Percentiles rank a stretch among this genome's conserved stretches.
Evolutionary conservation across 176 grass and related monocot species (phyloP).

Genomic region (Cenchrus fungigraminus): DNA sequence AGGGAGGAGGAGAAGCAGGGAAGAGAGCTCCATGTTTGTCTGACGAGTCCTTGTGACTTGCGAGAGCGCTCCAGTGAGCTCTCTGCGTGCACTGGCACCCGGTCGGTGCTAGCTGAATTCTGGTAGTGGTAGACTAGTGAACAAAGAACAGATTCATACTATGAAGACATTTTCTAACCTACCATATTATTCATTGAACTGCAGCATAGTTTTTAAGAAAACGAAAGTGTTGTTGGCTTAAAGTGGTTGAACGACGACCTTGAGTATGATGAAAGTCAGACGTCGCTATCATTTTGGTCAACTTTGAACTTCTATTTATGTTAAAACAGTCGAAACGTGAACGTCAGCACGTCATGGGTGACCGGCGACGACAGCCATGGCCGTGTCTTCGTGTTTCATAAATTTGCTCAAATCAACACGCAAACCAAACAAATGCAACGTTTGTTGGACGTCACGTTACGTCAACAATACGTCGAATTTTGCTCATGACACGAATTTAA

Average conservation of each 20-base stretch:
- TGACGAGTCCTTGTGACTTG: neutral
- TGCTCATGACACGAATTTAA: neutral
- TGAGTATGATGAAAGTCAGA: neutral
- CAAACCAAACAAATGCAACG: neutral
- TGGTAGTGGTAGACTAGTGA: neutral
- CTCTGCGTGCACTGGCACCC: neutral
- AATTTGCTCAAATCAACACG: neutral
- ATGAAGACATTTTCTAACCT: neutral
- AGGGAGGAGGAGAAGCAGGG: slow-evolving; percentile 27
- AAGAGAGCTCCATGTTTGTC: slow-evolving; percentile 35
- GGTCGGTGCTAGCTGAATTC: neutral
- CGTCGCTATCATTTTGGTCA: neutral
- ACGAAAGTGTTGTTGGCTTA: neutral
- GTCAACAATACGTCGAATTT: neutral
- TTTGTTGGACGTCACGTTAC: neutral
- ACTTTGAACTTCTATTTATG: neutral
- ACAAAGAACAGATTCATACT: neutral
- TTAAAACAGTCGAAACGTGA: neutral
- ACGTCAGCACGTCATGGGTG: neutral
- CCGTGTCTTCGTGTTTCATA: neutral
- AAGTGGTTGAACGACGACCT: neutral
- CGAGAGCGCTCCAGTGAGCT: neutral
- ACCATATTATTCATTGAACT: neutral
- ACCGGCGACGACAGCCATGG: neutral
- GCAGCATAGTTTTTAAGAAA: neutral